Conservation (phyloP, 148 eudicot species). For the Arctostaphylos glauca region DNA sequence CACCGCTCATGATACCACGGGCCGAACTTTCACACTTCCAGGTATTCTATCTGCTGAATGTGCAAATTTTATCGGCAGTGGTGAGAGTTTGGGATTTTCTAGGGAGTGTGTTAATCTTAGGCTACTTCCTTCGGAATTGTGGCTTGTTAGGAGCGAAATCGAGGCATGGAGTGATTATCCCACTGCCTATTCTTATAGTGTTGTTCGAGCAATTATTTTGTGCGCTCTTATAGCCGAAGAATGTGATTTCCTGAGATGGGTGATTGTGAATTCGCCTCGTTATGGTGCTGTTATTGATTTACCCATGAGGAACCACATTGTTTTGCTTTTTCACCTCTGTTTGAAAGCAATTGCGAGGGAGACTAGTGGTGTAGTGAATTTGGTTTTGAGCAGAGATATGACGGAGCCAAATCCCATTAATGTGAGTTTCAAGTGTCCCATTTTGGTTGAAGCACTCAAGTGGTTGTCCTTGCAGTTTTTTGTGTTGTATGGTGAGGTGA, state of each 20-base stretch:
- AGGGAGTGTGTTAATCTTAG: conserved; percentile 18
- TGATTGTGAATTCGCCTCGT: conserved; percentile 57
- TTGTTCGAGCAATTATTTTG: conserved; percentile 40
- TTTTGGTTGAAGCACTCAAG: conserved; percentile 44
- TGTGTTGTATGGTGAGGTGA: conserved; percentile 63
- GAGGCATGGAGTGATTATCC: conserved; percentile 70
- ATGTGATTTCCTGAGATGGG: conserved; percentile 45
- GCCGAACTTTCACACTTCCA: conserved; percentile 56
- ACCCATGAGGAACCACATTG: conserved; percentile 68
- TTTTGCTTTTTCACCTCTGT: conserved; percentile 58
- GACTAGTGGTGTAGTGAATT: conserved; percentile 32
- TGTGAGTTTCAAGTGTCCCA: conserved; percentile 51
- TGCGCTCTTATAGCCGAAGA: conserved; percentile 24
- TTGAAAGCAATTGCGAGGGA: conserved; percentile 63
- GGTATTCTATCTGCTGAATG: conserved; percentile 54
- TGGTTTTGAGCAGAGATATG: conserved; percentile 23
- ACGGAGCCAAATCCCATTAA: conserved; percentile 18
- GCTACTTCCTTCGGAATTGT: conserved; percentile 72
- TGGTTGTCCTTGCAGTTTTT: conserved; percentile 70
- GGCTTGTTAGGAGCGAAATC: conserved; percentile 53
- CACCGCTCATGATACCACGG: conserved; percentile 14
- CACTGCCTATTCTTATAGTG: conserved; percentile 37
- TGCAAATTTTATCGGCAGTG: conserved; percentile 38
- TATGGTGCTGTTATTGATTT: conserved; percentile 74
- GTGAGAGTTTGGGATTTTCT: conserved; percentile 19